phyloP scores from a whole-genome alignment of 305 asterid genomes.

The Fraxinus ornus region DNA sequence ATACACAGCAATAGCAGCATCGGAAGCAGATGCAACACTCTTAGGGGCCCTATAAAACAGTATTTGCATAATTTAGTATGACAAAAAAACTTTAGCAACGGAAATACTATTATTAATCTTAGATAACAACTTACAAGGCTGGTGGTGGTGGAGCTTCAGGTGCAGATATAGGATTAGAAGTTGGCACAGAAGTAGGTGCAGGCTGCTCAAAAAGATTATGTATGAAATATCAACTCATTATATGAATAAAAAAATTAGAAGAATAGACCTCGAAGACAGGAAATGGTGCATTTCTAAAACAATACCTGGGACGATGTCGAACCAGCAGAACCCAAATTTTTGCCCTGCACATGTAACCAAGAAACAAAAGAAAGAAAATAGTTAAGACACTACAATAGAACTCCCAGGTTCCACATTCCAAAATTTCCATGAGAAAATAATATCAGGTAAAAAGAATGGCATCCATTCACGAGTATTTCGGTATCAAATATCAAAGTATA shows the following conservation, averaged over 20 bases:
- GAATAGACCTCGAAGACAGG: not conserved
- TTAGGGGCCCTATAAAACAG: slow-evolving; percentile 44
- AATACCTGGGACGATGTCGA: slow-evolving; percentile 66
- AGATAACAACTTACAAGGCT: slow-evolving; percentile 47
- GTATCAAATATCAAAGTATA: not conserved
- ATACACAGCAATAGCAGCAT: slow-evolving; percentile 49
- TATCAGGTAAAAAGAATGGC: not conserved
- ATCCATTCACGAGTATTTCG: not conserved
- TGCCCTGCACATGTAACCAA: slow-evolving; percentile 47
- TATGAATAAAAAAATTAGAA: not conserved
- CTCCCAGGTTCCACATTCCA: not conserved
- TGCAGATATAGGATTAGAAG: slow-evolving; percentile 42
- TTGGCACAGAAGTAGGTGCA: slow-evolving; percentile 43
- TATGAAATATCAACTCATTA: slow-evolving; percentile 9
- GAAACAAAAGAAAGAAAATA: slow-evolving; percentile 3
- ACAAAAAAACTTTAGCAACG: slow-evolving; percentile 8
- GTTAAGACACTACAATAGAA: not conserved
- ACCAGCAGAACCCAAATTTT: slow-evolving; percentile 52
- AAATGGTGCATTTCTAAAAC: slow-evolving; percentile 2
- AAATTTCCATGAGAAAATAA: not conserved
- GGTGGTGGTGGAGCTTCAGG: slow-evolving; percentile 47
- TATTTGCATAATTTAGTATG: slow-evolving; percentile 21
- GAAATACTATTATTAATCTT: not conserved
- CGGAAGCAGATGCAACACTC: slow-evolving; percentile 43
- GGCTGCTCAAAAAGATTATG: slow-evolving; percentile 45